phyloP scores from a whole-genome alignment of 169 alveolate genomes.

The Eimeria acervulina region DNA sequence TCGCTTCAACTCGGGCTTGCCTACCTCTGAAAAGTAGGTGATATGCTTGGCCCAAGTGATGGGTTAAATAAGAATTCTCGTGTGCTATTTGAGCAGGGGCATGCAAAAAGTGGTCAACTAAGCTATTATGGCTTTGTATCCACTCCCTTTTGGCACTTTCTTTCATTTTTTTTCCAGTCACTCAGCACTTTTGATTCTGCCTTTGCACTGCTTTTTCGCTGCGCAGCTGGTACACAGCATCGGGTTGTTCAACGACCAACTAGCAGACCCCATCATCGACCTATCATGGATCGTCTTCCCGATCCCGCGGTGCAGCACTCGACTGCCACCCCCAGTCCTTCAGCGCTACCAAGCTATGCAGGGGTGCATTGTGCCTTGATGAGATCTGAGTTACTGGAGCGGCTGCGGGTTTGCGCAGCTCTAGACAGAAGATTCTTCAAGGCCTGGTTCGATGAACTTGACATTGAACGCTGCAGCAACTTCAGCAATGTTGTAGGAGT shows the following conservation, averaged over 20 bases:
- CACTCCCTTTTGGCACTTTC: not conserved
- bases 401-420: constrained; percentile 13
- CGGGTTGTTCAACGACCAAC: not conserved
- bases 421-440: not conserved
- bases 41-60: not conserved
- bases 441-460: constrained; percentile 20
- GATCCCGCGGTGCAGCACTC: not conserved
- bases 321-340: not conserved
- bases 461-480: constrained; percentile 44
- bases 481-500: not conserved
- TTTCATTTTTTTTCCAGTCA: not conserved
- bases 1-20: not conserved
- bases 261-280: too few species aligned
- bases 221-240: not conserved
- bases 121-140: not conserved
- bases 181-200: not conserved
- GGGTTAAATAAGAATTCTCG: not conserved
- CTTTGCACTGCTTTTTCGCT: not conserved
- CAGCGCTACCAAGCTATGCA: not conserved
- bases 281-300: not conserved
- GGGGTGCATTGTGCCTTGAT: not conserved
- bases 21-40: not conserved
- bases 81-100: not conserved
- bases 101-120: not conserved
- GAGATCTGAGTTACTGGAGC: not conserved